Evolutionary conservation across 768 basidiomycete species (phyloP), one percentile per base, ranked within the genome.

Genomic region (Phylloporus sp.): DNA sequence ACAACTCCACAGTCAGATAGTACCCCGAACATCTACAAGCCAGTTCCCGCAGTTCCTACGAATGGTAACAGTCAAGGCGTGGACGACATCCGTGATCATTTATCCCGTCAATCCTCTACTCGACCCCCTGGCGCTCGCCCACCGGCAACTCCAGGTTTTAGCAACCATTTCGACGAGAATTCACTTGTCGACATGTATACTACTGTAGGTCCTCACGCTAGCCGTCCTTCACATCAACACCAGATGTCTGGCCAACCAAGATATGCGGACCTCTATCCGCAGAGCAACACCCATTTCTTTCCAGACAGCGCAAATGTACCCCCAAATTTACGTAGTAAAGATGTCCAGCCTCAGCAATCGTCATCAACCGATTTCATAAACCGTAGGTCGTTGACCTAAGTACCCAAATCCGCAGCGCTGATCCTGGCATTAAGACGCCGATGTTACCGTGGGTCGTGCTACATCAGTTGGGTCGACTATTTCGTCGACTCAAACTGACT

Each of bases 71-170:
- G 34, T 13, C 41, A 47, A 18, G 49, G 41, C 4, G 22, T 29
- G 4, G 66, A 64, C 16, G 63, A 67, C 38, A 36, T 58, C 32
- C 66, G 56, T 35, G 60, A 62, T 35, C 53, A 55, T 7, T 20
- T 65, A 2, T 34, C 47, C 9, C 62, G 55, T 2, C 65, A 56
- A 45, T 5, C 60, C 22, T 69, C 67, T 2, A 34, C 56, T 8
- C 65, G 67, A 44, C 69, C 67, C 20, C 59, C 64, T 24, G 69
- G 67, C 16, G 63, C 69, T 36, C 54, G 56, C 18, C 39, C 67
- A 2, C 67, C 67, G 0, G 57, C 58, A 18, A 65, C 59, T 18
- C 67, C 69, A 2, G 67, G 67, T 20, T 55, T 52, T 39, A 56
- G 32, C 5, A 45, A 40, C 32, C 48, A 52, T 24, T 66, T 49